These are phyloP conservation scores for Lentinula sp. DNA, from an alignment of 768 basidiomycete species.

Conservation along the genomic window DNA sequence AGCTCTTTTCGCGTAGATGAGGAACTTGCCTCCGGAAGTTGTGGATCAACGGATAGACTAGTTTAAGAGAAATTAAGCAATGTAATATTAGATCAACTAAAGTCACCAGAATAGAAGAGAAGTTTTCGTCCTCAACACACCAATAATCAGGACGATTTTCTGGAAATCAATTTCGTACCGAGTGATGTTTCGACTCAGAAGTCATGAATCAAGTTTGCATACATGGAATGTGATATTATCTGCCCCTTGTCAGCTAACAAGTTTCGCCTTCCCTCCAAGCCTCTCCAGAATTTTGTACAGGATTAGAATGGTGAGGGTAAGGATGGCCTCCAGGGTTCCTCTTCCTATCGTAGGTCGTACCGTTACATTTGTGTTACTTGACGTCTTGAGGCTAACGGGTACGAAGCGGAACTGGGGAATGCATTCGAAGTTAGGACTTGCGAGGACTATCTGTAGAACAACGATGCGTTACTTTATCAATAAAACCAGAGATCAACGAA, in stretches of 20 bases:
- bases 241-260: too few relatives aligned
- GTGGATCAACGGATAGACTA: background rate
- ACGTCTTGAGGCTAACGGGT: background rate
- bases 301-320: background rate
- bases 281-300: background rate
- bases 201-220: too few relatives aligned
- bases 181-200: too few relatives aligned
- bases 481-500: background rate
- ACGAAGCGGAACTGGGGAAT: background rate
- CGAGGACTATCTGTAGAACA: background rate
- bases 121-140: too few relatives aligned
- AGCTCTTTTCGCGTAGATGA: background rate
- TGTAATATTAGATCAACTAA: too few relatives aligned
- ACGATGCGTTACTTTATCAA: background rate
- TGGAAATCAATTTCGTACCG: too few relatives aligned
- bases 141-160: too few relatives aligned
- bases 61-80: too few relatives aligned
- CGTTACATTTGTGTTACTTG: too few relatives aligned
- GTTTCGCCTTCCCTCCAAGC: background rate
- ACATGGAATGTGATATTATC: too few relatives aligned
- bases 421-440: background rate
- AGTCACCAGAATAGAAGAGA: too few relatives aligned
- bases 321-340: background rate
- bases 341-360: background rate
- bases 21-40: background rate